These are phyloP conservation scores for Turritis glabra DNA, from an alignment of 345 rosid genomes.

Conservation along the genomic window DNA sequence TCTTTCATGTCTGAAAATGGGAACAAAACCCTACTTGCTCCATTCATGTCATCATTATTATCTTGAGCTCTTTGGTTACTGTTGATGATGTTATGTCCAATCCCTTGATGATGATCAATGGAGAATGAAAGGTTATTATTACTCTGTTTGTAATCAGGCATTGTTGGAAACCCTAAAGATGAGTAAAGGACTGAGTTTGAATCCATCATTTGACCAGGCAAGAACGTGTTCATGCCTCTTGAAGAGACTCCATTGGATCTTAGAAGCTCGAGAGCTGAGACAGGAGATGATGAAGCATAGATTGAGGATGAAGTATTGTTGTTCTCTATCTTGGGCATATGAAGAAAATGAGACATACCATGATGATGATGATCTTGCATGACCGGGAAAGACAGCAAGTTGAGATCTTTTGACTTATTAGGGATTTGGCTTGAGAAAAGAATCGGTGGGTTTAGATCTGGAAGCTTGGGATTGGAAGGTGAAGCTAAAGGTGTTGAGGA, in stretches of 20 bases:
- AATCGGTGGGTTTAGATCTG: conserved; percentile 43
- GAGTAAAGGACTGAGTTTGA: conserved; percentile 40
- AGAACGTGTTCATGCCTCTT: conserved; percentile 39
- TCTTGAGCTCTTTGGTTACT: conserved; percentile 22
- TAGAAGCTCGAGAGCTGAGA: conserved; percentile 40
- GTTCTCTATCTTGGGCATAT: conserved; percentile 37
- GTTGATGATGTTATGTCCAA: conserved; percentile 34
- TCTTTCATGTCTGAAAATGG: conserved; percentile 44
- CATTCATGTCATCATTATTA: conserved; percentile 32
- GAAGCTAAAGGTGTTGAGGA: conserved; percentile 36
- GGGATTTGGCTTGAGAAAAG: conserved; percentile 37
- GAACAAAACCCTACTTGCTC: conserved; percentile 40
- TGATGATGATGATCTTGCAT: conserved; percentile 41
- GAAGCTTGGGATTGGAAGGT: conserved; percentile 30
- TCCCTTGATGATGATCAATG: conserved; percentile 37
- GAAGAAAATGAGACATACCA: conserved; percentile 42
- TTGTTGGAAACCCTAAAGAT: conserved; percentile 41
- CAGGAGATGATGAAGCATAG: conserved; percentile 36
- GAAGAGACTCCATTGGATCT: conserved; percentile 39
- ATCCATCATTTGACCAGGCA: conserved; percentile 44
- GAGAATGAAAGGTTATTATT: conserved; percentile 35
- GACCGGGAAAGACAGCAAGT: conserved; percentile 40
- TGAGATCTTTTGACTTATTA: conserved; percentile 40
- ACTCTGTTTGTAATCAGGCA: conserved; percentile 37
- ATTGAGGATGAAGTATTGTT: conserved; percentile 31